A percentile compares a stretch with the other conserved stretches of the same genome.
Evolutionary conservation across 345 rosid genomes (phyloP).

Genomic region (Xanthoceras sorbifolium): DNA sequence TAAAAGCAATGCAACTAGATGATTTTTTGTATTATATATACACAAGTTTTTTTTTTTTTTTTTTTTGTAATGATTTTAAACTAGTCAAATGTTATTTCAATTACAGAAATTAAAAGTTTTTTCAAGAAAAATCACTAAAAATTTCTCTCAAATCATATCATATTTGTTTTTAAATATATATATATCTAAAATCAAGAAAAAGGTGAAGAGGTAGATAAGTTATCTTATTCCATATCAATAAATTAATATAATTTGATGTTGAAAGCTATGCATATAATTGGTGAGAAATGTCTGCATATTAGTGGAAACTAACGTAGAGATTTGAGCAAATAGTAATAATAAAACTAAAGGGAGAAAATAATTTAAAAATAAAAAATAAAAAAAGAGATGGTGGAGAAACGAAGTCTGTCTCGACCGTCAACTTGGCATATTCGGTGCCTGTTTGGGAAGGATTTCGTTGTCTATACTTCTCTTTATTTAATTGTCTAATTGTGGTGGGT

Average conservation of each 20-base stretch:
- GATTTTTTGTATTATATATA: neutral
- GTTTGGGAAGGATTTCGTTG: slow-evolving; percentile 27
- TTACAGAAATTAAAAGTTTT: too few relatives aligned
- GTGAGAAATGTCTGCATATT: slow-evolving; percentile 28
- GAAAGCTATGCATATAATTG: slow-evolving; percentile 8
- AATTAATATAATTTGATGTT: neutral
- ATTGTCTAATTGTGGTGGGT: slow-evolving; percentile 18
- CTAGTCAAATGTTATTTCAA: too few relatives aligned
- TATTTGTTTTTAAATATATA: too few relatives aligned
- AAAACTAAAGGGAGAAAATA: neutral
- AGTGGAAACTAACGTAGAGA: slow-evolving; percentile 28
- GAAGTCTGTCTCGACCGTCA: slow-evolving; percentile 43
- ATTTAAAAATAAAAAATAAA: too few relatives aligned
- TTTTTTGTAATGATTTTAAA: neutral
- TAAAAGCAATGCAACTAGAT: neutral
- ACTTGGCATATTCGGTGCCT: slow-evolving; percentile 48
- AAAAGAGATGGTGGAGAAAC: slow-evolving; percentile 40
- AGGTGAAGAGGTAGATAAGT: neutral
- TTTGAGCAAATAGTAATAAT: neutral
- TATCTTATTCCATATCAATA: neutral
- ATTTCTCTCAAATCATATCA: neutral
- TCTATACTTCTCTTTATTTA: slow-evolving; percentile 16
- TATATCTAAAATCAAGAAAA: too few relatives aligned
- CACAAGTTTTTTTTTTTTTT: neutral
- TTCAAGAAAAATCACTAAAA: too few relatives aligned